These are phyloP conservation scores for Gonapodya prolifera DNA, from an alignment of 192 early-diverging fungal genomes.

Conservation along the genomic window DNA sequence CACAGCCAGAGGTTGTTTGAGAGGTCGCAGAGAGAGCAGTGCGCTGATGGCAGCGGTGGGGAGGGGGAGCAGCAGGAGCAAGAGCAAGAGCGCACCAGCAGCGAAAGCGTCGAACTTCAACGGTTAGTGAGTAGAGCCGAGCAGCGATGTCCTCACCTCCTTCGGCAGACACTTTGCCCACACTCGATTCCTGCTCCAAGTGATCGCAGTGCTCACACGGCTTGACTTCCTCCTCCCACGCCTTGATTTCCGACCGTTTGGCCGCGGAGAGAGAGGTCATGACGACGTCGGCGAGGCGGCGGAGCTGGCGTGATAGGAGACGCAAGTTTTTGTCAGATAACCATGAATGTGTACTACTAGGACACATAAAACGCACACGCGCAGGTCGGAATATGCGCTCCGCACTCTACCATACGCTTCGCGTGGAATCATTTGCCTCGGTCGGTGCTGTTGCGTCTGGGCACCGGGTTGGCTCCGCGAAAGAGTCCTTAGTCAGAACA, in stretches of 20 bases:
- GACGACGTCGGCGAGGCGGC: conserved; percentile 49
- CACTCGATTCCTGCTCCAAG: conserved; percentile 45
- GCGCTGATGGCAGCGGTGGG: conserved; percentile 35
- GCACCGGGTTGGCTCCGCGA: too few species aligned
- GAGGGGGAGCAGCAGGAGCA: conserved; percentile 1
- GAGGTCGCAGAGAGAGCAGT: conserved; percentile 72
- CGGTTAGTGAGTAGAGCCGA: too few species aligned
- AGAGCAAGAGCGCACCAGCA: conserved; percentile 11
- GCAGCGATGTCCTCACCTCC: too few species aligned
- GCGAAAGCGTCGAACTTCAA: too few species aligned
- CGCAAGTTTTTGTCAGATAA: too few species aligned
- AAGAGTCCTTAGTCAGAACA: too few species aligned
- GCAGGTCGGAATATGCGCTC: too few species aligned
- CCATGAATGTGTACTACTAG: too few species aligned
- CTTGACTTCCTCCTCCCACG: conserved; percentile 73
- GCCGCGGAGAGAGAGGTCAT: conserved; percentile 66
- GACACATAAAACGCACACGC: too few species aligned
- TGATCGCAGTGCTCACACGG: conserved; percentile 67
- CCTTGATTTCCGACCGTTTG: conserved; percentile 77
- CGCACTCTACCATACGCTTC: too few species aligned
- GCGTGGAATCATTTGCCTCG: too few species aligned
- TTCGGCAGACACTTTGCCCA: background rate
- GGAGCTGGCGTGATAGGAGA: conserved; percentile 46
- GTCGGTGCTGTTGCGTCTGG: too few species aligned
- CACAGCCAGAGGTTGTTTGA: conserved; percentile 94